Evolutionary conservation across 1,284 basidiomycete species (phyloP), one percentile per base, ranked within the genome.

Genomic region (Amylostereum areolatum): DNA sequence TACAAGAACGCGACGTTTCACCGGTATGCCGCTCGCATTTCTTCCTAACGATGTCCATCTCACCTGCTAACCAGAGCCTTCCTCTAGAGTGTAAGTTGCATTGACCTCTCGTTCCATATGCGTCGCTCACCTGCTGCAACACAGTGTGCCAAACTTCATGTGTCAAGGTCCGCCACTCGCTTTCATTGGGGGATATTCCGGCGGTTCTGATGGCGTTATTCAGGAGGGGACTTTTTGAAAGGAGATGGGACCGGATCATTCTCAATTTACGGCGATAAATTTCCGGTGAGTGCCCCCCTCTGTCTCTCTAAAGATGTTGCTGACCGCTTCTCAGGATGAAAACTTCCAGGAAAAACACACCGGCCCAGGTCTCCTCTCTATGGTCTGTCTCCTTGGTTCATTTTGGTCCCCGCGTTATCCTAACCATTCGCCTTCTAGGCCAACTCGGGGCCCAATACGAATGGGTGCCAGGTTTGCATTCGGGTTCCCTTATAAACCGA

Each of bases 261-360:
- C 65, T 94, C 89, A 28, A 95, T 99, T 62, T 98, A 97, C 62
- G 96, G 96, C 30, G 85, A 90, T 62, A 89, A 92, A 58, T 95
- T 95, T 59, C 88, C 87, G 0, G 89, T 91, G 51, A 50, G 78
- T 69, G 42, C 24, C 39, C 7, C 18, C 18, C 18, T 18, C 18
- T 18, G 18, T 18, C 18, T 18, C 18, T 18, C 18, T 18, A 18
- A 24, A 39, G 8, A 31, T 43, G 10, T 43, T 27, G 3, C 25
- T 39, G 12, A 41, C 28, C 36, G 8, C 25, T 8, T 11, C 34
- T 2, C 62, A 91, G 78, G 96, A 98, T 61, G 96, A 99, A 72
- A 97, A 94, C 66, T 99, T 99, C 62, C 75, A 78, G 45, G 79
- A 94, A 60, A 95, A 95, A 65, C 96, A 99, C 64, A 84, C 80